A percentile compares a stretch with the other conserved stretches of the same genome.
Conservation (phyloP, 805 yeast genomes). For the Saccharomyces eubayanus region DNA sequence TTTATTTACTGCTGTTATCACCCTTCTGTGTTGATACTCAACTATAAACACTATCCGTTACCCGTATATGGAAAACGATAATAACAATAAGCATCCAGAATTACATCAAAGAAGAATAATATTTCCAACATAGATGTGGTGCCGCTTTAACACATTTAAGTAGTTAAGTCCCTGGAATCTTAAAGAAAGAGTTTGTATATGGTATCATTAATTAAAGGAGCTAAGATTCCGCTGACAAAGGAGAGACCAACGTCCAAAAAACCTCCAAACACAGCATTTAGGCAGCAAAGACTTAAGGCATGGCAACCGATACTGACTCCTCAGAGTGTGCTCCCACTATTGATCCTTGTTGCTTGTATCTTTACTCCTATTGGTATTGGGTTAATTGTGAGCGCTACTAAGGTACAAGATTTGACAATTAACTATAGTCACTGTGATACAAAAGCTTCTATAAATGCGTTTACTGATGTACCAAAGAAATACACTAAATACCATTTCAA, state of each 20-base stretch:
- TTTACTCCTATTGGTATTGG: constrained; percentile 91
- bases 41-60: neutral
- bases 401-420: constrained; percentile 65
- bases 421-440: constrained; percentile 66
- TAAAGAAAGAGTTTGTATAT: neutral
- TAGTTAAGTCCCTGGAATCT: neutral
- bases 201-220: constrained; percentile 5
- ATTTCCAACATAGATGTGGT: neutral
- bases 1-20: neutral
- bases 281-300: constrained; percentile 58
- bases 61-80: neutral
- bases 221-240: constrained; percentile 10
- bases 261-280: constrained; percentile 69
- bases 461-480: constrained; percentile 47
- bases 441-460: constrained; percentile 39
- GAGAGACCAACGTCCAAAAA: constrained; percentile 35
- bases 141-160: neutral
- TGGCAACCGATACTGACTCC: constrained; percentile 89
- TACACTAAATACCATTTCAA: constrained; percentile 58
- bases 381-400: constrained; percentile 64
- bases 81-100: neutral
- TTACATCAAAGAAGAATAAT: neutral
- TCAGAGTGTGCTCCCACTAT: constrained; percentile 76
- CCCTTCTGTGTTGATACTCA: neutral
- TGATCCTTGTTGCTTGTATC: constrained; percentile 63